Percentiles rank a stretch among this genome's conserved stretches.
Evolutionary conservation across 257 asterid genomes (phyloP).

Genomic region (Datura wrightii): DNA sequence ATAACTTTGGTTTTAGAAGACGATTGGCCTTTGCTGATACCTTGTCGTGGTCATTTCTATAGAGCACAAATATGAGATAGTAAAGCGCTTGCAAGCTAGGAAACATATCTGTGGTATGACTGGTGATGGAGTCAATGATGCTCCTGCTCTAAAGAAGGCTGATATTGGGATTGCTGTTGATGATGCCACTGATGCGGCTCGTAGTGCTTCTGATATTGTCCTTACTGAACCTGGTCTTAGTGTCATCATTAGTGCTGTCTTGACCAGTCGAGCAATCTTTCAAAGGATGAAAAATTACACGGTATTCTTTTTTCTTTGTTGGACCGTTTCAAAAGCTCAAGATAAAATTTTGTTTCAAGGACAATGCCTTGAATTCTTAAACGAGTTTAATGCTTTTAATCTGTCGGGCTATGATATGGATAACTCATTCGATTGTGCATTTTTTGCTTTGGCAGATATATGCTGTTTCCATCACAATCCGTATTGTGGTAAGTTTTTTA

Average conservation of each 20-base stretch:
- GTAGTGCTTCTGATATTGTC: conserved; percentile 98
- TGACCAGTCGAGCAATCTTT: conserved; percentile 96
- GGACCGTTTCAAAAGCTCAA: not conserved
- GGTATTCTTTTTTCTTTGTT: conserved; percentile 45
- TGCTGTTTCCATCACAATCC: conserved; percentile 97
- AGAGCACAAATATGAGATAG: conserved; percentile 98
- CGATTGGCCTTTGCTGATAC: not conserved
- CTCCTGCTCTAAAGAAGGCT: conserved; percentile 96
- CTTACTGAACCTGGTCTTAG: conserved; percentile 99
- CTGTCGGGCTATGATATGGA: not conserved
- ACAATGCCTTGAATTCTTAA: not conserved
- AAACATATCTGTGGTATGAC: conserved; percentile 99
- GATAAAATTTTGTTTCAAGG: not conserved
- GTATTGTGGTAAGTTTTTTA: conserved; percentile 86
- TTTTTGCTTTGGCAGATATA: conserved; percentile 64
- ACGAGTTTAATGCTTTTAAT: conserved; percentile 8
- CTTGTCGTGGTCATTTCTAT: conserved; percentile 33
- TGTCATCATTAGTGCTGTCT: conserved; percentile 94
- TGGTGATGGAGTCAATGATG: conserved; percentile 98
- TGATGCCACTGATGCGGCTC: conserved; percentile 99
- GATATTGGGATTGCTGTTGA: conserved; percentile 98
- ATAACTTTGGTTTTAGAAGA: not conserved
- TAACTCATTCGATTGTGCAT: not conserved
- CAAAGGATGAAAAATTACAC: conserved; percentile 99
- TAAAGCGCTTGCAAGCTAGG: conserved; percentile 95